Percentiles rank a stretch among this genome's conserved stretches.
These are phyloP conservation scores for Stephania cephalantha DNA, from an alignment of 164 flowering plant genomes.

Conservation along the genomic window DNA sequence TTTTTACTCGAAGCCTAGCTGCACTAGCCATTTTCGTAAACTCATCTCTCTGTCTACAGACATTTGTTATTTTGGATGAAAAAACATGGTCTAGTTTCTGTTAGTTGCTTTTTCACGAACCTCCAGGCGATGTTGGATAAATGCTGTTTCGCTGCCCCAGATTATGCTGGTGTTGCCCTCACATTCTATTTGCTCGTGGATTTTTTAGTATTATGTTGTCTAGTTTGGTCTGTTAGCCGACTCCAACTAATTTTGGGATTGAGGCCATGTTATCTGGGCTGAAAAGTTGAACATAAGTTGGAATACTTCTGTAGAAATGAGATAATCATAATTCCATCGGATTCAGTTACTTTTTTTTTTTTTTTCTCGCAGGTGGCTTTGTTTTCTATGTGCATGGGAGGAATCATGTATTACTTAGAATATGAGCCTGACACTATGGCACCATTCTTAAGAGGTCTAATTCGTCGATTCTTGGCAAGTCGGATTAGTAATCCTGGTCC, in stretches of 20 bases:
- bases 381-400: slow-evolving; percentile 91
- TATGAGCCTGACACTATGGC: slow-evolving; percentile 98
- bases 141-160: not conserved
- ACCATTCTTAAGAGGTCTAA: slow-evolving; percentile 78
- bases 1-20: not conserved
- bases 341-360: not conserved
- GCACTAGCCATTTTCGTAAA: not conserved
- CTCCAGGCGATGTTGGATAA: not conserved
- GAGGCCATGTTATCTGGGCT: not conserved
- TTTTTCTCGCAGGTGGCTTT: slow-evolving; percentile 53
- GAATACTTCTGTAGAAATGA: not conserved
- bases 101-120: not conserved
- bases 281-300: not conserved
- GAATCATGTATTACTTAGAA: slow-evolving; percentile 88
- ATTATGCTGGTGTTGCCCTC: not conserved
- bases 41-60: too few relatives aligned
- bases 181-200: not conserved
- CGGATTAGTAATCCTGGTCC: slow-evolving; percentile 76
- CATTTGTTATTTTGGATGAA: too few relatives aligned
- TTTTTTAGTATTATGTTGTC: not conserved
- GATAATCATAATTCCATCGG: not conserved
- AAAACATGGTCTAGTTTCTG: not conserved
- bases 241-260: too few relatives aligned
- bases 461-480: slow-evolving; percentile 93
- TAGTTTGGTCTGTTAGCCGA: not conserved